Conservation (phyloP, 2,329 filamentous ascomycete species). For the Didymella glomerata region DNA sequence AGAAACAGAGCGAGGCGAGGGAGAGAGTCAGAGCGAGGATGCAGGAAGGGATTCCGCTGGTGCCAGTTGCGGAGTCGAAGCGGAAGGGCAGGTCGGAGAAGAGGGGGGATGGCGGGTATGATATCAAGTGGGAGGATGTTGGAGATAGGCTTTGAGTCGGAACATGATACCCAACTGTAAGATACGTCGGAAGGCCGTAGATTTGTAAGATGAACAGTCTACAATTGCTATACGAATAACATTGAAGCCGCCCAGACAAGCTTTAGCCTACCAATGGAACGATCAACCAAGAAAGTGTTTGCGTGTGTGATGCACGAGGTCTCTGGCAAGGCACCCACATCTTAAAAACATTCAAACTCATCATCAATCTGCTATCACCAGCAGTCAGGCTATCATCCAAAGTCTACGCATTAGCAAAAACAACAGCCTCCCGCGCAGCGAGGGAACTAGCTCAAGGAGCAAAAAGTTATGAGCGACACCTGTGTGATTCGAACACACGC, state of each 20-base stretch:
- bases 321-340: too few species aligned
- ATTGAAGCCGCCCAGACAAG: too few species aligned
- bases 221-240: too few species aligned
- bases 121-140: background rate
- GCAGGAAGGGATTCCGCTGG: background rate
- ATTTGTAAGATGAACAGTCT: too few species aligned
- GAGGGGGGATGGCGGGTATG: background rate
- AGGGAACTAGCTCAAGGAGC: background rate
- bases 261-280: too few species aligned
- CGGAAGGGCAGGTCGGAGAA: background rate
- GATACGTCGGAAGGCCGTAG: too few species aligned
- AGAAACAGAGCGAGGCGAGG: background rate
- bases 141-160: background rate
- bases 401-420: background rate
- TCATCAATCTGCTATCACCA: too few species aligned
- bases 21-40: too few species aligned
- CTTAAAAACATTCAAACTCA: too few species aligned
- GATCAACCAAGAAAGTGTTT: too few species aligned
- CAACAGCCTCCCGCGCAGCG: background rate
- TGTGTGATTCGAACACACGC: constrained; percentile 43
- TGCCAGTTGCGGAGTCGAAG: background rate
- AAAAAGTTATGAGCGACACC: constrained; percentile 7
- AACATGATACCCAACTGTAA: background rate
- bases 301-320: too few species aligned
- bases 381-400: too few species aligned